Conservation (phyloP, 225 moss, liverwort and hornwort species). For the Sphagnum tenellum region DNA sequence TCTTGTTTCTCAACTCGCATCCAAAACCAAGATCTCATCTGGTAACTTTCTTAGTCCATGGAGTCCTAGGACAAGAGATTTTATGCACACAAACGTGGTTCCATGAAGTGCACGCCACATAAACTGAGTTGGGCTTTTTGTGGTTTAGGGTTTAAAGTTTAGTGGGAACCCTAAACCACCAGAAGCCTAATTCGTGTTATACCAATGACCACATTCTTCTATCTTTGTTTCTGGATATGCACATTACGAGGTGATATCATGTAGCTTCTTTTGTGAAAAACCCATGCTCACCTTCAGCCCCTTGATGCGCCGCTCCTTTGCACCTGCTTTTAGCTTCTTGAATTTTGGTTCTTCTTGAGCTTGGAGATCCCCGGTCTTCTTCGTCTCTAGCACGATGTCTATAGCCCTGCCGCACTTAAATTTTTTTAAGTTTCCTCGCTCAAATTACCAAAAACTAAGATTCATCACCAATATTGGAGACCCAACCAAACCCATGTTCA, state of each 20-base stretch:
- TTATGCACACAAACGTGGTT: no score
- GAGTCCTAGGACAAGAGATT: no score
- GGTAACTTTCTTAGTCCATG: not conserved
- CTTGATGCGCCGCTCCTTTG: slow-evolving; percentile 17
- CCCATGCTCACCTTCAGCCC: slow-evolving; percentile 24
- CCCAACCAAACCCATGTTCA: not conserved
- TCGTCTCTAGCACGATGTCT: slow-evolving; percentile 46
- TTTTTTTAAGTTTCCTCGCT: not conserved
- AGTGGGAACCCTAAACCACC: no score
- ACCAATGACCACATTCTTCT: not conserved
- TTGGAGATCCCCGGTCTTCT: not conserved
- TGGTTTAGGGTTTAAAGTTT: no score
- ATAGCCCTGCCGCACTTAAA: slow-evolving; percentile 26
- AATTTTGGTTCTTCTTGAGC: slow-evolving; percentile 6
- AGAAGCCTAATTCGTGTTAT: no score
- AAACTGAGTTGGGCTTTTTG: no score
- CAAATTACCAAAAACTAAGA: not conserved
- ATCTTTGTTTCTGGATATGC: not conserved
- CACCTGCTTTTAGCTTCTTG: slow-evolving; percentile 9
- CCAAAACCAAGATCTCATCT: not conserved
- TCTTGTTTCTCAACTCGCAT: not conserved
- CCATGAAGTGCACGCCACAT: no score
- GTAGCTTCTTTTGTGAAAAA: not conserved
- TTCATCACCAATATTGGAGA: not conserved
- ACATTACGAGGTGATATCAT: not conserved